Percentiles rank a stretch among this genome's conserved stretches.
phyloP scores from a whole-genome alignment of 2,329 filamentous ascomycete genomes.

The Penicillium carneum region DNA sequence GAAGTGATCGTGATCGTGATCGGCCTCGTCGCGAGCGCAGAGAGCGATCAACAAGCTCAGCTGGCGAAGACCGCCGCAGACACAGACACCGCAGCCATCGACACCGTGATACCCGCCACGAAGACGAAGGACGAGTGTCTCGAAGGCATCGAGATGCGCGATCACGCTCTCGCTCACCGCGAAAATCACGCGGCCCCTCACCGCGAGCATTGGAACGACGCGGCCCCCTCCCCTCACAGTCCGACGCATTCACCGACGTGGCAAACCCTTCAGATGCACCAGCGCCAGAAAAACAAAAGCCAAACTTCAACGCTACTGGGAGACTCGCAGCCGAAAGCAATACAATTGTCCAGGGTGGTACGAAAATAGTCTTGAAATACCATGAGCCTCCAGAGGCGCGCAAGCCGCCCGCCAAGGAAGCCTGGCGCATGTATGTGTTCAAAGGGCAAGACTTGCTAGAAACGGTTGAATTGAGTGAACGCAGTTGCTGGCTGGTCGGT shows the following conservation, averaged over 20 bases:
- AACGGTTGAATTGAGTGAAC: conserved; percentile 75
- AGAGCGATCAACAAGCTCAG: conserved; percentile 34
- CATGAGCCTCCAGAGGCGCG: conserved; percentile 93
- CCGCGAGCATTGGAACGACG: conserved; percentile 45
- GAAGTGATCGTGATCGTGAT: conserved; percentile 35
- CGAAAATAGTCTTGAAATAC: conserved; percentile 82
- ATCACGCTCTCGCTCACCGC: conserved; percentile 38
- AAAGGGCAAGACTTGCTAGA: conserved; percentile 81
- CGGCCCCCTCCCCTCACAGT: conserved; percentile 56
- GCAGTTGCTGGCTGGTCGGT: conserved; percentile 91
- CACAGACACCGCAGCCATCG: conserved; percentile 40
- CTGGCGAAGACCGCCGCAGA: conserved; percentile 39
- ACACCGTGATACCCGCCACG: conserved; percentile 38
- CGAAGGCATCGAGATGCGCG: conserved; percentile 34
- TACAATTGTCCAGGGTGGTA: conserved; percentile 67
- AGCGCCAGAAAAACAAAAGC: conserved; percentile 70
- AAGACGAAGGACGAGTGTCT: conserved; percentile 34
- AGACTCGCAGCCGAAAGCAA: conserved; percentile 88
- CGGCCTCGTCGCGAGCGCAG: conserved; percentile 35
- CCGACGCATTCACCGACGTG: conserved; percentile 53
- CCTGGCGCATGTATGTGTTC: conserved; percentile 93
- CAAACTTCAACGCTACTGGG: conserved; percentile 83
- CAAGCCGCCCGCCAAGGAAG: conserved; percentile 77
- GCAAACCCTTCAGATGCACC: conserved; percentile 39
- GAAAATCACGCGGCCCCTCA: conserved; percentile 36